These are phyloP conservation scores for Pythium vanterpoolii DNA, from an alignment of 352 stramenopile species.

Conservation along the genomic window DNA sequence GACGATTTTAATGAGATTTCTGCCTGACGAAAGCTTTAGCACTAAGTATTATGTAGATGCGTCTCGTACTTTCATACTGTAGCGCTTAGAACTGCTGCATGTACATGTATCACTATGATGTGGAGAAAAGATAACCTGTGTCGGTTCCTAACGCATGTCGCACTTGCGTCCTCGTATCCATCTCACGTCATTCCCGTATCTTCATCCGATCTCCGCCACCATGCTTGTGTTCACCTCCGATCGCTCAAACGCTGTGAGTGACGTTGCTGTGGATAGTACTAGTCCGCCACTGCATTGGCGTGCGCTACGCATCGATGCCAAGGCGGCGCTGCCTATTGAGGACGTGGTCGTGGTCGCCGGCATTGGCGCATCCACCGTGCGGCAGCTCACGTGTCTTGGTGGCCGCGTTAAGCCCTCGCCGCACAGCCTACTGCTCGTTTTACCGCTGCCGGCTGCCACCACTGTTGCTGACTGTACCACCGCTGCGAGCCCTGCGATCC, in stretches of 20 bases:
- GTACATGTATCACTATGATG: neutral
- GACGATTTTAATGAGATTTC: conserved; percentile 41
- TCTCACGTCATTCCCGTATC: neutral
- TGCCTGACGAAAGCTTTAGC: conserved; percentile 37
- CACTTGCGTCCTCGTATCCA: too few relatives aligned
- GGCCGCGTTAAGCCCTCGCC: conserved; percentile 46
- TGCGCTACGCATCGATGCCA: conserved; percentile 21
- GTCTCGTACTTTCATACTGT: neutral
- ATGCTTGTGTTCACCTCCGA: conserved; percentile 11
- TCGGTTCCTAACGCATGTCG: conserved; percentile 13
- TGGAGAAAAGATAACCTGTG: neutral
- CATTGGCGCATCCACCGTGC: conserved; percentile 20
- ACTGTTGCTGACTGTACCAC: neutral
- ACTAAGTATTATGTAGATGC: neutral
- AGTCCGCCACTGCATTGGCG: conserved; percentile 17
- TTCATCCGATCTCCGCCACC: neutral
- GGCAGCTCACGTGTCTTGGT: conserved; percentile 59
- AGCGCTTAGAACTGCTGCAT: neutral
- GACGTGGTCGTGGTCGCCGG: conserved; percentile 55
- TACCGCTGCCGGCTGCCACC: conserved; percentile 29
- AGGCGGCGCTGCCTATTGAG: conserved; percentile 52
- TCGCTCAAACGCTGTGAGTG: neutral
- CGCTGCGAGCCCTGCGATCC: conserved; percentile 5
- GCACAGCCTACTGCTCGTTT: conserved; percentile 41
- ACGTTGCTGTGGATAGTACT: too few relatives aligned